Base-by-base conservation (phyloP, 805 yeast genomes). In the Metschnikowia corniflorae region DNA sequence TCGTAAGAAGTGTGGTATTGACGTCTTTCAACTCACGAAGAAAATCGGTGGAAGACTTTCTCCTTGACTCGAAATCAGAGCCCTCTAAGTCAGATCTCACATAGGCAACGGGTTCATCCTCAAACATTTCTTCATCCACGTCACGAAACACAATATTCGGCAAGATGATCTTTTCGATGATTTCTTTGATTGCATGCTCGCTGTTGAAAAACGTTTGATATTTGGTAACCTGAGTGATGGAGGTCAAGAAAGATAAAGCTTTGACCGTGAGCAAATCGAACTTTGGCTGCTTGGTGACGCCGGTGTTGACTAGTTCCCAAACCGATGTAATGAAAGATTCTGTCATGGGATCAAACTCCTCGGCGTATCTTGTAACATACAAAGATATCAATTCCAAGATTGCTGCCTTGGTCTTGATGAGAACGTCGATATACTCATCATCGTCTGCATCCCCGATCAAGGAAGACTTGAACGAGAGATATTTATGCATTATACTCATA, bases 71-170 rank as follows among this genome's bases (percentile, higher is more conserved):
- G 10, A 83, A 76, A 57, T 91, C 97, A 0, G 95, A 81, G 5
- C 97, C 97, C 62, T 94, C 98, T 30, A 94, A 69, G 60, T 93
- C 98, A 43, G 95, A 75, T 53, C 97, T 76, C 15, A 89, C 89
- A 56, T 73, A 93, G 52, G 86, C 94, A 37, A 93, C 82, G 24
- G 98, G 98, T 56, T 93, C 98, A 61, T 93, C 98, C 61, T 93
- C 98, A 59, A 93, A 91, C 43, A 82, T 61, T 60, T 94, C 98
- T 53, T 86, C 87, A 56, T 93, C 99, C 2, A 83, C 71, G 39
- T 84, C 91, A 53, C 97, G 78, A 42, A 93, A 72, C 8, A 80
- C 75, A 50, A 89, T 79, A 58, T 93, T 93, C 25, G 98, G 98
- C 44, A 93, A 70, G 34, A 93, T 79, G 45, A 93, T 83, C 49